Base-by-base conservation (phyloP, 2,329 filamentous ascomycete species). In the Aspergillus nomiae region DNA sequence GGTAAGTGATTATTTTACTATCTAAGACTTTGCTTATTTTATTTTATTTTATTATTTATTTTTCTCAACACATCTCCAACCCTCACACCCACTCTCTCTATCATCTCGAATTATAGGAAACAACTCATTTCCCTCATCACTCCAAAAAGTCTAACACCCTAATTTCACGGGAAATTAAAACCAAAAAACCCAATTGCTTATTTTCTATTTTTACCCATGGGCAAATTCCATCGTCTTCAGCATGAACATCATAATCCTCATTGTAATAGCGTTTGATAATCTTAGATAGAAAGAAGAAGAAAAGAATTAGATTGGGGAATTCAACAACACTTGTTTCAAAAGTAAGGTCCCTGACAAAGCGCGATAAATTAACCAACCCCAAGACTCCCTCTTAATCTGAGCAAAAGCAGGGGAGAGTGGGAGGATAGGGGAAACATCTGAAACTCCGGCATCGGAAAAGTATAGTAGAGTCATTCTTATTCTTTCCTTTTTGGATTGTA, bases 371-470 rank as follows among this genome's bases (percentile, higher is more conserved):
- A 50, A 54, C 19, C 19, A 57, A 32, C 26, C 10, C 48, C 26
- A 51, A 51, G 28, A 12, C 48, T 30, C 48, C 38, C 48, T 32
- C 48, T 32, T 34, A 34, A 60, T 43, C 21, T 57, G 45, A 59
- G 21, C 16, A 32, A 16, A 59, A 50, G 57, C 61, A 69, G 63
- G 61, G 59, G 61, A 38, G 65, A 56, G 48, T 45, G 12, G 45
- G 45, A 26, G 45, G 12, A 16, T 46, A 65, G 58, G 53, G 51
- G 58, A 61, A 59, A 59, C 60, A 53, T 46, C 61, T 67, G 64
- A 69, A 66, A 65, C 66, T 67, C 68, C 65, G 64, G 60, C 60
- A 67, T 68, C 64, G 64, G 66, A 67, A 55, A 60, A 64, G 46
- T 26, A 45, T 19, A 59, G 53, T 57, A 64, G 51, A 57, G 43